Base-by-base conservation (phyloP, 768 basidiomycete genomes). In the Cantharellus anzutake region DNA sequence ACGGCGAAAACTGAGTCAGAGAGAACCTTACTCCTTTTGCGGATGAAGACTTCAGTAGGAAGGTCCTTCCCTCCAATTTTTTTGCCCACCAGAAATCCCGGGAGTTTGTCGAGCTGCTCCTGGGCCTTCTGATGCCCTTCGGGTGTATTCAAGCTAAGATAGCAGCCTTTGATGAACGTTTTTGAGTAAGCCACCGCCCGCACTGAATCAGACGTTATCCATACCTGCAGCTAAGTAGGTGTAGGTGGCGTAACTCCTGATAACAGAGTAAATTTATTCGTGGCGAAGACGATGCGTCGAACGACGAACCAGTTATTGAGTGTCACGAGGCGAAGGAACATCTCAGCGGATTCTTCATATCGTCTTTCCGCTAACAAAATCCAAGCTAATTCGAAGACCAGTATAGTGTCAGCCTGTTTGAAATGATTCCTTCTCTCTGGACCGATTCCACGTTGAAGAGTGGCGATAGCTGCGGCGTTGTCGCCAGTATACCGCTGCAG, bases 341-440 rank as follows among this genome's bases (percentile, higher is more conserved):
- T 73, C 53, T 83, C 78, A 1, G 83, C 84, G 1, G 82, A 75
- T 62, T 87, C 83, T 62, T 76, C 70, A 59, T 87, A 86, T 60
- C 76, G 72, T 58, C 81, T 70, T 60, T 83, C 75, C 1, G 79
- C 74, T 2, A 88, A 73, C 1, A 84, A 68, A 14, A 80, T 81
- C 86, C 86, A 88, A 0, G 83, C 84, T 2, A 89, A 74, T 68
- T 89, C 86, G 63, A 86, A 88, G 11, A 78, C 73, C 4, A 88
- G 73, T 82, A 87, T 67, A 20, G 81, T 79, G 67, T 87, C 84
- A 0, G 83, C 86, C 67, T 88, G 84, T 16, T 71, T 74, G 66
- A 87, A 88, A 62, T 78, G 74, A 5, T 73, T 70, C 39, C 65
- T 62, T 11, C 78, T 71, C n/a, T 73, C 76, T 0, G 77, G 74